Evolutionary conservation across 2,329 filamentous ascomycete genomes (phyloP).

Genomic region (Biscogniauxia mediterranea): DNA sequence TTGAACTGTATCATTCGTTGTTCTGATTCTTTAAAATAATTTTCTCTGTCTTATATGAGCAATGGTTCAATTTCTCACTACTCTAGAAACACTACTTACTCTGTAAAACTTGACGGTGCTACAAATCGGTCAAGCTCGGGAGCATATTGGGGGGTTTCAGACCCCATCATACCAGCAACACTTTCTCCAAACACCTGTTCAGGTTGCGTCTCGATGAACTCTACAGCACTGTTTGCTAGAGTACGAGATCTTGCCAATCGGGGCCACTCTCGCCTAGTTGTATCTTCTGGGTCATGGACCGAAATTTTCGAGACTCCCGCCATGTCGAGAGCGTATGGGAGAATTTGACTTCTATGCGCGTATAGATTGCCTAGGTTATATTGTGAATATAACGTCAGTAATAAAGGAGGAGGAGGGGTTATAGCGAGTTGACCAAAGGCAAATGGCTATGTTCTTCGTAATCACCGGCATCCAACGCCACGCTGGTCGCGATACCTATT

Average conservation of each 20-base stretch:
- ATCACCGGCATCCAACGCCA: too few species aligned
- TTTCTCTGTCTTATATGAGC: slow-evolving; percentile 5
- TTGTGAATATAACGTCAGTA: too few species aligned
- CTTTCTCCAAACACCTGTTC: slow-evolving; percentile 11
- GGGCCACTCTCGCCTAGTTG: neutral
- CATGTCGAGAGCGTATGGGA: neutral
- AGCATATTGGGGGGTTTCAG: slow-evolving; percentile 11
- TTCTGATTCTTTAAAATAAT: slow-evolving; percentile 15
- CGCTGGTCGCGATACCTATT: too few species aligned
- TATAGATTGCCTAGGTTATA: neutral
- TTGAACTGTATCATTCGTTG: slow-evolving; percentile 13
- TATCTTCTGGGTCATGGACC: neutral
- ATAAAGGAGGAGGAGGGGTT: too few species aligned
- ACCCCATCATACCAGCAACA: slow-evolving; percentile 9
- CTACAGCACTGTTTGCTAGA: slow-evolving; percentile 15
- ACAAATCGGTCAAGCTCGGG: slow-evolving; percentile 14
- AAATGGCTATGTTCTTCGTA: too few species aligned
- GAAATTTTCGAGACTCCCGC: neutral
- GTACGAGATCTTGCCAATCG: slow-evolving; percentile 5
- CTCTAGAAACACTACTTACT: slow-evolving; percentile 6
- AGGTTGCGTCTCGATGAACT: slow-evolving; percentile 13
- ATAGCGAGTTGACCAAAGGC: too few species aligned
- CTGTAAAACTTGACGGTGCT: slow-evolving; percentile 1
- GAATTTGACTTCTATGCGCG: neutral
- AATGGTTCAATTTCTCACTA: neutral